A percentile compares a stretch with the other conserved stretches of the same genome.
Evolutionary conservation across 2,329 filamentous ascomycete genomes (phyloP).

Genomic region (Calonectria fujianensis): DNA sequence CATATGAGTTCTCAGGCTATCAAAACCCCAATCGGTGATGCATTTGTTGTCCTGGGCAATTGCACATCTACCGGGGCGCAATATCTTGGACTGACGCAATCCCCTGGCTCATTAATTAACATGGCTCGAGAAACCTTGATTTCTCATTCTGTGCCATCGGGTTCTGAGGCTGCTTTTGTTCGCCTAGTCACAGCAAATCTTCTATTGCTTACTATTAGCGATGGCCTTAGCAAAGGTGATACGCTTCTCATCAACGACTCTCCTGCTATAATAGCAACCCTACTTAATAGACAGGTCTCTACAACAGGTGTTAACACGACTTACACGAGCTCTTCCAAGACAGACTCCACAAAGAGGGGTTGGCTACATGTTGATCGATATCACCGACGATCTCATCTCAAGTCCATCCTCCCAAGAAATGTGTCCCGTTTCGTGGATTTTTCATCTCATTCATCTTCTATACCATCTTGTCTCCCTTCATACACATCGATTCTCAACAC

Average conservation of each 20-base stretch:
- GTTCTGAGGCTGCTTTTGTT: not conserved
- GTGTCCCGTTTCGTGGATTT: slow-evolving; percentile 19
- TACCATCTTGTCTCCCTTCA: not conserved
- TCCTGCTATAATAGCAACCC: not conserved
- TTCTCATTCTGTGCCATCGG: not conserved
- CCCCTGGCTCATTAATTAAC: not conserved
- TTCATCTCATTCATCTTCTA: not conserved
- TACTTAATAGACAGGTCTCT: not conserved
- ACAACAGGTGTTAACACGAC: not conserved
- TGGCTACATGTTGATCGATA: slow-evolving; percentile 15
- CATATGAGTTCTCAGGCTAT: not conserved
- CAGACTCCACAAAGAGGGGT: not conserved
- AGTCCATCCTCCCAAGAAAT: not conserved
- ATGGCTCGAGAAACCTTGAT: not conserved
- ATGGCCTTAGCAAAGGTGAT: not conserved
- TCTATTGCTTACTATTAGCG: not conserved
- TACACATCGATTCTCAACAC: not conserved
- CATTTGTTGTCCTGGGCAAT: slow-evolving; percentile 5
- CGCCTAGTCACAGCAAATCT: not conserved
- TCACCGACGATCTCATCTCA: slow-evolving; percentile 3
- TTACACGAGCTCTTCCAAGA: not conserved
- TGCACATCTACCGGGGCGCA: not conserved
- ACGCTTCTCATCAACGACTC: not conserved
- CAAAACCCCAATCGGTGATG: not conserved
- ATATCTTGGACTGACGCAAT: slow-evolving; percentile 12